Base-by-base conservation (phyloP, 192 early-diverging fungal genomes). In the Gonapodya sp. region DNA sequence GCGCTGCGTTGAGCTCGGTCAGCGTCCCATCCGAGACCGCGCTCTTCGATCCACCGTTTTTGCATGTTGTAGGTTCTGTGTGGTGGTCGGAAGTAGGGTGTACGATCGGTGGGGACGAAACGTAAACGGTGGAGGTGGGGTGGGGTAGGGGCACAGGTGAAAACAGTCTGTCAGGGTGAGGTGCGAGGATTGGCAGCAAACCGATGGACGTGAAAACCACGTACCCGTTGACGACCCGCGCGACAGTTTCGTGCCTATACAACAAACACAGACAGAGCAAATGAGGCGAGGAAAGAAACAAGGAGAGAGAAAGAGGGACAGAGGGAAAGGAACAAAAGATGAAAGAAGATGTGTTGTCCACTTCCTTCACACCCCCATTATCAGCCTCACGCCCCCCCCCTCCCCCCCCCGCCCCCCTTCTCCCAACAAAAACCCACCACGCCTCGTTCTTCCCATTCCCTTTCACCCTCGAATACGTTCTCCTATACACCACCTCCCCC, bases 401-500 rank as follows among this genome's bases (percentile, higher is more conserved):
- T n/a, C n/a, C n/a, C n/a, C n/a, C n/a, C n/a, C n/a, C n/a, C n/a
- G n/a, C n/a, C n/a, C n/a, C n/a, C n/a, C n/a, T n/a, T n/a, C n/a
- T n/a, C n/a, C n/a, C n/a, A n/a, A 31, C 74, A 80, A 18, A 16
- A 16, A 18, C 46, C 24, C 78, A 83, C 87, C 87, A 88, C 80
- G 75, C 72, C 81, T 88, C 87, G 73, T 80, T 33, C 18, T 35
- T 36, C 0, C 82, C 73, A 31, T 87, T 78, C 18, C 72, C 31
- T 75, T 88, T 86, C n/a, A 86, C 73, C 0, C 87, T 80, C 1
- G 86, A 84, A 37, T 88, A 88, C 2, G 86, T 87, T 36, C 87
- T 82, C n/a, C 81, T 79, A 79, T 88, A 88, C 36, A 88, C 87
- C 0, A 88, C 82, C 73, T 86, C 87, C 31, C 87, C 87, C 30